Percentiles rank a stretch among this genome's conserved stretches.
phyloP scores from a whole-genome alignment of 148 eudicot species.

The Arctostaphylos glauca region DNA sequence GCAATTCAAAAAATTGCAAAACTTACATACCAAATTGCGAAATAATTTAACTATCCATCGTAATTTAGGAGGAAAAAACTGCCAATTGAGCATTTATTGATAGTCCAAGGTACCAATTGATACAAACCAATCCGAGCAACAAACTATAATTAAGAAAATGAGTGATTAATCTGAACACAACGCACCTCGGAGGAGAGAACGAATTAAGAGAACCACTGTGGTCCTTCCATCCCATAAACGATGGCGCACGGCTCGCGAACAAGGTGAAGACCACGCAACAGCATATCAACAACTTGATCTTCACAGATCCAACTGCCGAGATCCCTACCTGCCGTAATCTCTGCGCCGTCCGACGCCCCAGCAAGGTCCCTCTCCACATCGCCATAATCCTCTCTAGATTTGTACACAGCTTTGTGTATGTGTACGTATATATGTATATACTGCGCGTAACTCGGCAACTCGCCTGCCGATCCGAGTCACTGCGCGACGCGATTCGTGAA shows the following conservation, averaged over 20 bases:
- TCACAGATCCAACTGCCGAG: constrained; percentile 52
- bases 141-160: background rate
- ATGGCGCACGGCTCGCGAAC: constrained; percentile 34
- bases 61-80: background rate
- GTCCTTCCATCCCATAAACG: constrained; percentile 44
- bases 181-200: constrained; percentile 32
- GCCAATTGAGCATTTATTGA: background rate
- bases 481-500: background rate
- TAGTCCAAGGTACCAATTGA: background rate
- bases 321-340: constrained; percentile 43
- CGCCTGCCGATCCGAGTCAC: background rate
- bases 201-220: constrained; percentile 22
- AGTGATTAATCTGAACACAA: background rate
- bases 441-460: background rate
- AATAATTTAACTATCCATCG: background rate
- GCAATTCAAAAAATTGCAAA: background rate
- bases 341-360: constrained; percentile 51
- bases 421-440: background rate
- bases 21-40: background rate
- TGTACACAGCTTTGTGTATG: background rate
- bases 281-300: constrained; percentile 49
- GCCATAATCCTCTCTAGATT: background rate
- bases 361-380: constrained; percentile 50
- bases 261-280: constrained; percentile 40
- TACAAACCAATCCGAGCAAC: background rate